Evolutionary conservation across 495 filamentous ascomycete species (phyloP).

Genomic region (Tricharina praecox): DNA sequence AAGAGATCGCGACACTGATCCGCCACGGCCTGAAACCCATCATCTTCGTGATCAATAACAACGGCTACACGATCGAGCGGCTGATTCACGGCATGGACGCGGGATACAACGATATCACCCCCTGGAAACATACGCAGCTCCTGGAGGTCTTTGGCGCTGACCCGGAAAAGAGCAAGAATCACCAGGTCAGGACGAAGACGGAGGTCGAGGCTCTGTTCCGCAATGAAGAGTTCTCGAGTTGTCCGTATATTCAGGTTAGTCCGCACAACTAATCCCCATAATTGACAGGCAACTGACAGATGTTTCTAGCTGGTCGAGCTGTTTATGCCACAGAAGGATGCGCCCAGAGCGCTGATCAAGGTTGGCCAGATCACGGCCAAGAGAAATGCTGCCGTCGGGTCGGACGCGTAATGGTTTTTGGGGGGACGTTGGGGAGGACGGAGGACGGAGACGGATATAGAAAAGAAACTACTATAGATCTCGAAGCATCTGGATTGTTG

Average conservation of each 20-base stretch:
- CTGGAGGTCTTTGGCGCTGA: slow-evolving; percentile 50
- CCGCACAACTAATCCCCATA: background rate
- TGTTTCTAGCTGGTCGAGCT: slow-evolving; percentile 60
- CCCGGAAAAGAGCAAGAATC: slow-evolving; percentile 41
- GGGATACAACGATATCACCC: slow-evolving; percentile 60
- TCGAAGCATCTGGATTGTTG: no score
- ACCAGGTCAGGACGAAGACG: slow-evolving; percentile 51
- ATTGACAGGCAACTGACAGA: slow-evolving; percentile 18
- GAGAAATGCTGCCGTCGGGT: slow-evolving; percentile 11
- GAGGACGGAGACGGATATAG: no score
- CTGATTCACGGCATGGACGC: slow-evolving; percentile 62
- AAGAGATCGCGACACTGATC: slow-evolving; percentile 78
- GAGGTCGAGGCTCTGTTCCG: slow-evolving; percentile 52
- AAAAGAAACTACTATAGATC: no score
- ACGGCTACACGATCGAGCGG: slow-evolving; percentile 62
- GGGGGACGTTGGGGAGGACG: no score
- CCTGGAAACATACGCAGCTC: slow-evolving; percentile 56
- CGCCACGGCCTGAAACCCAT: slow-evolving; percentile 60
- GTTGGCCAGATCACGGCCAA: slow-evolving; percentile 50
- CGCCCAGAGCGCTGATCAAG: slow-evolving; percentile 50
- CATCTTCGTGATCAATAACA: slow-evolving; percentile 62
- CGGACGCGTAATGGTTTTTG: no score
- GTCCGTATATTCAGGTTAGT: slow-evolving; percentile 28
- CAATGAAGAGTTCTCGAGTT: slow-evolving; percentile 44
- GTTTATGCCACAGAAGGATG: slow-evolving; percentile 70